Base-by-base conservation (phyloP, 768 basidiomycete species). In the Gloeophyllum trabeum region DNA sequence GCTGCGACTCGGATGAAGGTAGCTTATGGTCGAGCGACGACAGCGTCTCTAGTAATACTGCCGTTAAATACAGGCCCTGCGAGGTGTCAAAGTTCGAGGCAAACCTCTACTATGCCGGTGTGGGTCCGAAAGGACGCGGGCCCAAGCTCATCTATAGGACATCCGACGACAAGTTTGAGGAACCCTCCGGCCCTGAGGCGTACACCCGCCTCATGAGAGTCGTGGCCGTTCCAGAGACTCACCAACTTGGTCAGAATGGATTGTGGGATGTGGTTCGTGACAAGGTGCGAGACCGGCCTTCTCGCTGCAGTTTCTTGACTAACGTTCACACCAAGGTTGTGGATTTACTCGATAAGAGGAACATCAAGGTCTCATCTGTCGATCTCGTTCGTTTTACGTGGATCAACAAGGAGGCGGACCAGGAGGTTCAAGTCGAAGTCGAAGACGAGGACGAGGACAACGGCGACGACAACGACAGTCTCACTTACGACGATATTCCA, bases 101-200 rank as follows among this genome's bases (percentile, higher is more conserved):
- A 4, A 19, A 44, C 30, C 49, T 54, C 25, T 54, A 54, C 42
- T 54, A 54, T 32, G 28, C 38, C 26, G 53, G 53, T 28, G 7
- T 54, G n/a, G n/a, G n/a, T n/a, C n/a, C n/a, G n/a, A n/a, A n/a
- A n/a, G n/a, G n/a, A n/a, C n/a, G n/a, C n/a, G 44, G 50, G 28
- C 53, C 53, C 28, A 54, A 50, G 50, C 47, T 53, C 24, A 47
- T 54, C 35, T 54, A n/a, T 22, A 47, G 53, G 39, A 46, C 40
- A 12, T 53, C 53, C 12, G 35, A 39, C 5, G 53, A 54, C 26
- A 24, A 16, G 4, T 54, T 54, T 42, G 41, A 40, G 16, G 40
- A 16, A 37, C 53, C 53, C 30, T 10, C 36, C 37, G 53, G 53
- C 18, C 50, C 53, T 36, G 47, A 48, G 44, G 28, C 36, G 19